Conservation (phyloP, 78 protist species). For the Dictyostelium discoideum region DNA sequence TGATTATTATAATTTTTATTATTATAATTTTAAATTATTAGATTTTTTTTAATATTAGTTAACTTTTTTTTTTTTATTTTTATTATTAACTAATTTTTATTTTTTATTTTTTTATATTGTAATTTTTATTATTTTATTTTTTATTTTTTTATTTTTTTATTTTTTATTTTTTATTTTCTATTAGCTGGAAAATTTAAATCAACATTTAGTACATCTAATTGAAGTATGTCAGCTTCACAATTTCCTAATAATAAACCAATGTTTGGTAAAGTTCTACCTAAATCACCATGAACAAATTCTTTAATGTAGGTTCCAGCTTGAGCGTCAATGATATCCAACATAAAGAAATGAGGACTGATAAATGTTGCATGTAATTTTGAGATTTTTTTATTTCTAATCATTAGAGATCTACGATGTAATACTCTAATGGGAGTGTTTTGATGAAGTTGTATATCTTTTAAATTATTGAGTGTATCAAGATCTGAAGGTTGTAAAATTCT, state of each 20-base stretch:
- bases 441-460: constrained; percentile 4
- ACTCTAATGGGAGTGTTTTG: constrained; percentile 95
- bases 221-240: constrained; percentile 80
- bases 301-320: constrained; percentile 90
- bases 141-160: neutral
- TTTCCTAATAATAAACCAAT: constrained; percentile 73
- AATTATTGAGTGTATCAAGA: neutral
- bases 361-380: constrained; percentile 3
- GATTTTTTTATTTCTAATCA: constrained; percentile 54
- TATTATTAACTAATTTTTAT: neutral
- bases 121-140: neutral
- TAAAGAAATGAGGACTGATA: constrained; percentile 83
- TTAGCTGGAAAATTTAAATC: constrained; percentile 71
- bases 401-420: constrained; percentile 84
- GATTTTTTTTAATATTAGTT: neutral
- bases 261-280: constrained; percentile 93
- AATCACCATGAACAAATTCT: constrained; percentile 95
- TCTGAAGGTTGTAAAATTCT: constrained; percentile 6
- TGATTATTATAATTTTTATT: neutral
- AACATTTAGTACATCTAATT: constrained; percentile 79
- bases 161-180: neutral
- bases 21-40: neutral
- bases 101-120: neutral
- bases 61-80: neutral
- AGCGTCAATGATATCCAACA: constrained; percentile 82